Base-by-base conservation (phyloP, 1,284 basidiomycete species). In the Polyporus tsugae region DNA sequence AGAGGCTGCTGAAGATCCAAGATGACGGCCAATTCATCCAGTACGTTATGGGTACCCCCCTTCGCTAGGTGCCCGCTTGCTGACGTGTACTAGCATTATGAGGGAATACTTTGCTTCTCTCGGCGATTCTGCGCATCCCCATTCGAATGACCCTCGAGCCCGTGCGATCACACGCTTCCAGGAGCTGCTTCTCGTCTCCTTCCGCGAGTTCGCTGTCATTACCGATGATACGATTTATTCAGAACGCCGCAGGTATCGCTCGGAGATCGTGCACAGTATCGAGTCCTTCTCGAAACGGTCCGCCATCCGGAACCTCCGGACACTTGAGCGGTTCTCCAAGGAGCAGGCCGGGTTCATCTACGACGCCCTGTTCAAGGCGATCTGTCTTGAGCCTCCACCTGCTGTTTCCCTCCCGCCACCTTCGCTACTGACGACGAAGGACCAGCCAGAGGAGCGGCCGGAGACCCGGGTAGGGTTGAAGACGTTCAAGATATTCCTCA, bases 81-180 rank as follows among this genome's bases (percentile, higher is more conserved):
- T 57, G 10, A 22, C 19, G n/a, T 19, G 6, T 58, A 60, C 36
- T 62, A 95, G 94, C 80, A 85, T 97, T 35, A 97, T 98, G 94
- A 89, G 96, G 63, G 91, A 91, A 70, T 99, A 99, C 83, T 99
- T 99, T 75, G 87, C 92, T 17, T 94, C 95, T 17, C 89, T 99
- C 22, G 98, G 95, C 57, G 94, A 97, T 33, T 97, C 97, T 6
- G 98, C 97, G 0, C 95, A 99, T 78, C 97, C 98, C 0, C 83
- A 92, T 71, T 95, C 97, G 44, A 80, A 87, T 4, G 97, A 99
- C 75, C 93, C 97, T 3, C 91, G 96, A 25, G 90, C 95, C 7
- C 93, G 96, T 22, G 95, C 96, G 53, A 98, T 99, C 76, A 99
- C 97, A 25, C 94, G 95, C 70, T 99, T 99, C 87, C 98, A 99